These are phyloP conservation scores for Dentipellis sp. DNA, from an alignment of 768 basidiomycete species.

Conservation along the genomic window DNA sequence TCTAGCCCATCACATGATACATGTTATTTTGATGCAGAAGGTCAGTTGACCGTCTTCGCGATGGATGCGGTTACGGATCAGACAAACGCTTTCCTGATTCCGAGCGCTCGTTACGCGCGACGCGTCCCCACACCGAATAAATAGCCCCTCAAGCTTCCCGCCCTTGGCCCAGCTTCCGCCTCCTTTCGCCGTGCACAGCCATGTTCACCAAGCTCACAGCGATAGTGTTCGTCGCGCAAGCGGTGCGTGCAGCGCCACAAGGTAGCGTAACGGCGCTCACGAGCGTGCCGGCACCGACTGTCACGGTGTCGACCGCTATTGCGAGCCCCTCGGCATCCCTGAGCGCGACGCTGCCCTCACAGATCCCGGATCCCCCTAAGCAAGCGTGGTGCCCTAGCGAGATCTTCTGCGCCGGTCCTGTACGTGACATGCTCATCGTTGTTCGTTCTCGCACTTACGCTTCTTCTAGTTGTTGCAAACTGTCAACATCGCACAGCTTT, in stretches of 20 bases:
- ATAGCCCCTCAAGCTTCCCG: no score
- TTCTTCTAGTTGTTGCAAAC: conserved; percentile 65
- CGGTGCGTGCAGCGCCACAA: not conserved
- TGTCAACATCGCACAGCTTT: conserved; percentile 70
- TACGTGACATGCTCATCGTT: conserved; percentile 26
- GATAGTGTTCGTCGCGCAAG: not conserved
- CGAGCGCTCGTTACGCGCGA: not conserved
- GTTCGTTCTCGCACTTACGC: not conserved
- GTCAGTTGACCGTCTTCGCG: no score
- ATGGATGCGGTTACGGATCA: no score
- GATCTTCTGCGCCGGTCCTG: conserved; percentile 76
- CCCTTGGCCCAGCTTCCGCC: not conserved
- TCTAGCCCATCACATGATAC: no score
- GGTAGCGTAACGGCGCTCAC: not conserved
- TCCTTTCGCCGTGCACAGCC: no score
- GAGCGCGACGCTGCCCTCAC: conserved; percentile 49
- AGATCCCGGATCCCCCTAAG: conserved; percentile 51
- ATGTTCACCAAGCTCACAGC: not conserved
- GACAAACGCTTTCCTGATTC: not conserved
- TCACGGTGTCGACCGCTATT: conserved; percentile 48
- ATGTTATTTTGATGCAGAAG: no score
- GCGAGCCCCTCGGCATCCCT: conserved; percentile 55
- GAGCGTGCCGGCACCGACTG: conserved; percentile 16
- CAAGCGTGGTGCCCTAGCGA: conserved; percentile 72
- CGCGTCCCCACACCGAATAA: no score